Evolutionary conservation across 176 grass and related monocot genomes (phyloP).

Genomic region (Hordeum vulgare): MorexV3_pseudomolecules_assembly NC_058524.1:214401104-214401603

Average conservation of each 20-base stretch:
- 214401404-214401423: constrained; percentile 14
- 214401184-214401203: neutral
- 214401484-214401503: too few relatives aligned
- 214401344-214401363: neutral
- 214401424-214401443: neutral
- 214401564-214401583: too few relatives aligned
- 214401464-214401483: constrained; percentile 15
- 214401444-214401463: neutral
- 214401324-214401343: neutral
- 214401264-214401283: constrained; percentile 7
- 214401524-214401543: too few relatives aligned
- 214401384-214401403: neutral
- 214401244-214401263: neutral
- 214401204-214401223: constrained; percentile 1
- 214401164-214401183: neutral
- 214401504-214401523: too few relatives aligned
- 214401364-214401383: neutral
- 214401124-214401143: neutral
- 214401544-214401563: too few relatives aligned
- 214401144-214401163: neutral
- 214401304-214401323: constrained; percentile 13
- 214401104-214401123: neutral
- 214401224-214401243: constrained; percentile 13
- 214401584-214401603: too few relatives aligned
- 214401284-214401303: neutral